These are phyloP conservation scores for Phytopythium cucurbitacearum DNA, from an alignment of 352 stramenopile genomes.

Conservation along the genomic window DNA sequence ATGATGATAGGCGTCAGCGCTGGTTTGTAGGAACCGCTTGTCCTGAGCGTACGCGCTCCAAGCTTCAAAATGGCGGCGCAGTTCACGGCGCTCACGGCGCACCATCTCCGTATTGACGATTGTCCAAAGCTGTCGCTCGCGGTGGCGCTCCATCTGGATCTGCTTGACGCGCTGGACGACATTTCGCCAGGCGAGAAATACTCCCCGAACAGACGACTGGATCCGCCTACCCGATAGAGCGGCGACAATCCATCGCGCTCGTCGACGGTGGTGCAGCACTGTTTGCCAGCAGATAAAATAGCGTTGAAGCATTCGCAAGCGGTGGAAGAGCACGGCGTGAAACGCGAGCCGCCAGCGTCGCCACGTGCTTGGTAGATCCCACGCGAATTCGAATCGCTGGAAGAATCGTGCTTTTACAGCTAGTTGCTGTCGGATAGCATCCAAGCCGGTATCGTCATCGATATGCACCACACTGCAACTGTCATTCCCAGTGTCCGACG, in stretches of 20 bases:
- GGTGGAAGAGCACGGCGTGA: conserved; percentile 55
- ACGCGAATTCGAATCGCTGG: conserved; percentile 44
- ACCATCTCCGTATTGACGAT: conserved; percentile 54
- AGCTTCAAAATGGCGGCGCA: conserved; percentile 40
- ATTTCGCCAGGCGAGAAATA: conserved; percentile 36
- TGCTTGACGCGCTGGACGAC: conserved; percentile 37
- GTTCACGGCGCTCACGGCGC: conserved; percentile 28
- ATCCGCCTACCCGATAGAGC: conserved; percentile 10
- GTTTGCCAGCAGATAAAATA: conserved; percentile 29
- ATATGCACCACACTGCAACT: not conserved
- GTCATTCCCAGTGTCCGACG: no score
- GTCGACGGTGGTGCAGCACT: conserved; percentile 12
- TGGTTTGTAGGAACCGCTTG: conserved; percentile 36
- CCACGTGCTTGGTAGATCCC: conserved; percentile 37
- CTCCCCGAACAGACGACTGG: not conserved
- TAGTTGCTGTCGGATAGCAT: conserved; percentile 13
- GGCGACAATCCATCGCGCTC: conserved; percentile 13
- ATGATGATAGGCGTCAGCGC: conserved; percentile 37
- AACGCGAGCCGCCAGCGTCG: conserved; percentile 54
- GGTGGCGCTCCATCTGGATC: conserved; percentile 37
- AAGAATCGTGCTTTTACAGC: conserved; percentile 37
- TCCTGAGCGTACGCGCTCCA: conserved; percentile 37
- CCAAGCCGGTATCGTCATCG: not conserved
- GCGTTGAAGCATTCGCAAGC: conserved; percentile 32
- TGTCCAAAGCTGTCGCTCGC: conserved; percentile 51